These are phyloP conservation scores for Pythium dissotocum DNA, from an alignment of 352 stramenopile genomes.

Conservation along the genomic window DNA sequence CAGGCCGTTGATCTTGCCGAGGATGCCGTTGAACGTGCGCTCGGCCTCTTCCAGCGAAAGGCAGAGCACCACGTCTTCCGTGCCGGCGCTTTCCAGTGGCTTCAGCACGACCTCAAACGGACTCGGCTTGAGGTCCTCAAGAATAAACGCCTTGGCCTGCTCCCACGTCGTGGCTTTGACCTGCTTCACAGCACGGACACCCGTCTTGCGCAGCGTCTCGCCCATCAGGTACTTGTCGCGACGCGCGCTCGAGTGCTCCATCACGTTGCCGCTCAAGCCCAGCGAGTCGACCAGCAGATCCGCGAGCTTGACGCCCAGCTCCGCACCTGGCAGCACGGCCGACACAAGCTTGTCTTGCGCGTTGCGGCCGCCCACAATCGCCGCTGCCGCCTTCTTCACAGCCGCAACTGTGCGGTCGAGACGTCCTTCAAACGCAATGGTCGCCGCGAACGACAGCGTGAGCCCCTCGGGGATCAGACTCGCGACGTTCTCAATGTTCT, in stretches of 20 bases:
- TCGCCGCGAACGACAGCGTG: slow-evolving; percentile 75
- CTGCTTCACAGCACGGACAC: slow-evolving; percentile 91
- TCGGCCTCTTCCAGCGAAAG: slow-evolving; percentile 71
- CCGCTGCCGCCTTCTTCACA: slow-evolving; percentile 43
- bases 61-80: slow-evolving; percentile 82
- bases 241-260: slow-evolving; percentile 66
- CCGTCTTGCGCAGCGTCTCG: slow-evolving; percentile 73
- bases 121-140: slow-evolving; percentile 54
- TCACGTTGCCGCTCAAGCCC: slow-evolving; percentile 80
- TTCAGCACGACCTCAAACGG: slow-evolving; percentile 92
- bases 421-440: slow-evolving; percentile 63
- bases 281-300: slow-evolving; percentile 89
- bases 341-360: slow-evolving; percentile 53
- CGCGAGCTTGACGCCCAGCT: slow-evolving; percentile 92
- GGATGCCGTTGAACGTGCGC: slow-evolving; percentile 81
- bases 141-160: slow-evolving; percentile 74
- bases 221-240: slow-evolving; percentile 89
- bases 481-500: slow-evolving; percentile 82
- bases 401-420: slow-evolving; percentile 49
- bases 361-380: slow-evolving; percentile 22
- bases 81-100: slow-evolving; percentile 75
- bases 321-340: slow-evolving; percentile 90
- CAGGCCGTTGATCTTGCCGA: slow-evolving; percentile 87
- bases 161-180: slow-evolving; percentile 77
- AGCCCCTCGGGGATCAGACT: slow-evolving; percentile 78